Evolutionary conservation across 441 rosid species (phyloP).

Genomic region (Gossypium davidsonii): DNA sequence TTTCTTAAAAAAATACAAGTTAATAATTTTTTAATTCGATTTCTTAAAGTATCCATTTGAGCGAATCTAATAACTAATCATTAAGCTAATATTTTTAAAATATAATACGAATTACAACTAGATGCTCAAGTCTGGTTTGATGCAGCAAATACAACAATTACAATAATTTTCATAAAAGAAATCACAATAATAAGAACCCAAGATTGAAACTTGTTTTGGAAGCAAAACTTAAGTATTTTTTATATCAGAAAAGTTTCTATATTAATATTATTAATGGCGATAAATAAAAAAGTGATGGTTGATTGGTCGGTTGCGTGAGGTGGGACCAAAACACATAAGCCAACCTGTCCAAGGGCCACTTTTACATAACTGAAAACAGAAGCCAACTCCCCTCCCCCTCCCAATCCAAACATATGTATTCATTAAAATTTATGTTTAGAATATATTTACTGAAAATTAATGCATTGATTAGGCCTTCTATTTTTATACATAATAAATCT

Average conservation of each 20-base stretch:
- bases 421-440: neutral
- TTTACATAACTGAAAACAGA: neutral
- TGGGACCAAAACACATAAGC: neutral
- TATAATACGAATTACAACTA: neutral
- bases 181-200: neutral
- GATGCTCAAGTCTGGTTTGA: neutral
- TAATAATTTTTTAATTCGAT: too few relatives aligned
- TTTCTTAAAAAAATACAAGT: too few relatives aligned
- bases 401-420: neutral
- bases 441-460: neutral
- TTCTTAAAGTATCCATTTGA: too few relatives aligned
- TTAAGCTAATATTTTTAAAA: neutral
- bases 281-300: neutral
- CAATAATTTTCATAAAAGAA: neutral
- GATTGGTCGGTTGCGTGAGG: neutral
- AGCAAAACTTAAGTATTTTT: too few relatives aligned
- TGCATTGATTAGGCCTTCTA: neutral
- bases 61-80: too few relatives aligned
- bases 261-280: neutral
- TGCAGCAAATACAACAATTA: neutral
- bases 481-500: neutral
- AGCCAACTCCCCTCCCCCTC: neutral
- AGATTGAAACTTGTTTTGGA: neutral
- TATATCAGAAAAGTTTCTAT: too few relatives aligned
- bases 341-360: neutral